Evolutionary conservation across 805 yeast species (phyloP).

Genomic region (Ogataea glucozyma): DNA sequence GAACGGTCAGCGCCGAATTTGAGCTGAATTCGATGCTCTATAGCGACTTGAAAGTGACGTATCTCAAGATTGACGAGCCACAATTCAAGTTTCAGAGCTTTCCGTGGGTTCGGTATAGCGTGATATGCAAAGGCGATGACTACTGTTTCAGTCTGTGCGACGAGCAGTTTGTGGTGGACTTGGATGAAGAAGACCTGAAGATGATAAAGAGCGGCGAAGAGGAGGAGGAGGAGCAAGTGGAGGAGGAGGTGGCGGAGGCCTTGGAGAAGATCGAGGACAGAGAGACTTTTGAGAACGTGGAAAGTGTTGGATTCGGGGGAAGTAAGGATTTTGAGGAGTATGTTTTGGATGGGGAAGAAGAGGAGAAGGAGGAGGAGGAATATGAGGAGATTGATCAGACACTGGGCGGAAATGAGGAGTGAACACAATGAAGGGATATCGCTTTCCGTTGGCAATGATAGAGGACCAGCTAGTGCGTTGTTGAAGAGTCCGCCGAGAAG

Average conservation of each 20-base stretch:
- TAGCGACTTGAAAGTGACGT: slow-evolving; percentile 67
- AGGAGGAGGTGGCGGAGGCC: neutral
- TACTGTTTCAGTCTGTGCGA: slow-evolving; percentile 31
- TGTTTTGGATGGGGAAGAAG: slow-evolving; percentile 19
- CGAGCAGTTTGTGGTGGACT: slow-evolving; percentile 24
- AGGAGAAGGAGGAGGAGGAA: neutral
- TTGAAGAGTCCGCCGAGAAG: no score
- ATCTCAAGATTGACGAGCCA: slow-evolving; percentile 64
- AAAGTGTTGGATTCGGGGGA: neutral
- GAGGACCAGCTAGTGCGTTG: no score
- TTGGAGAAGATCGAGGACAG: neutral
- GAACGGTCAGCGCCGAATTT: slow-evolving; percentile 38
- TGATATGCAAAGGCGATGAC: slow-evolving; percentile 36
- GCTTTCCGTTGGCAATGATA: no score
- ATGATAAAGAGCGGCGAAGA: neutral
- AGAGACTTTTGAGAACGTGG: neutral
- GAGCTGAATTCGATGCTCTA: slow-evolving; percentile 64
- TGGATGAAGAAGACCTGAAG: slow-evolving; percentile 8
- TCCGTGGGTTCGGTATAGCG: slow-evolving; percentile 75
- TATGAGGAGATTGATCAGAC: slow-evolving; percentile 4
- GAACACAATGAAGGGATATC: no score
- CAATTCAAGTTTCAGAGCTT: slow-evolving; percentile 58
- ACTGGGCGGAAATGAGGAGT: no score
- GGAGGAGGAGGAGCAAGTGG: neutral
- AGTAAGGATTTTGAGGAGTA: slow-evolving; percentile 6